Conservation (phyloP, 1,284 basidiomycete species). For the Cryptococcus wingfieldii region DNA sequence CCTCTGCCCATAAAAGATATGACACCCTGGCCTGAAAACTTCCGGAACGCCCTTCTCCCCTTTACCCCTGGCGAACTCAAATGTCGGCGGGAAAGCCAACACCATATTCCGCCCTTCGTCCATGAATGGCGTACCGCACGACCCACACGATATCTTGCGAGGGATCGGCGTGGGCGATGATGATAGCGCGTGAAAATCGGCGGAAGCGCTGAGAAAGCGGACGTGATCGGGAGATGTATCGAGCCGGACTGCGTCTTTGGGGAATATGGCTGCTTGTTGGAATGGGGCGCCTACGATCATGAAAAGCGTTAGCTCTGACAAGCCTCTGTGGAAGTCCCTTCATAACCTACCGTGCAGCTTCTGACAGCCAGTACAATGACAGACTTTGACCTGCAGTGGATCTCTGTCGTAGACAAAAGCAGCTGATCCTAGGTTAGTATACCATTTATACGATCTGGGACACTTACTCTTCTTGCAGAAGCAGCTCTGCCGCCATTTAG, state of each 20-base stretch:
- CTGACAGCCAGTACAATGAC: slow-evolving; percentile 39
- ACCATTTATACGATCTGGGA: neutral
- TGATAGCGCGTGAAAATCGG: slow-evolving; percentile 33
- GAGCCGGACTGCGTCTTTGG: slow-evolving; percentile 28
- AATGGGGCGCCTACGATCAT: slow-evolving; percentile 22
- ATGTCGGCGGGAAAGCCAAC: slow-evolving; percentile 34
- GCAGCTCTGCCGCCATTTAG: slow-evolving; percentile 30
- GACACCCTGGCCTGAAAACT: slow-evolving; percentile 22
- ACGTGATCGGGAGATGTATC: slow-evolving; percentile 26
- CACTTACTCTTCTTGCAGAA: slow-evolving; percentile 35
- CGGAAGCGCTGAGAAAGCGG: slow-evolving; percentile 32
- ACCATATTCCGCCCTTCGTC: slow-evolving; percentile 40
- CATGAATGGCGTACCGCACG: slow-evolving; percentile 32
- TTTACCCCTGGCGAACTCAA: slow-evolving; percentile 24
- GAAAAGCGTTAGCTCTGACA: neutral
- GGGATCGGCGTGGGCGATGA: slow-evolving; percentile 30
- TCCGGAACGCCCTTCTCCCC: slow-evolving; percentile 24
- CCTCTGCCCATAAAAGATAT: slow-evolving; percentile 37
- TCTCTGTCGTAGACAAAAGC: slow-evolving; percentile 27
- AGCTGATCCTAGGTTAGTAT: slow-evolving; percentile 6
- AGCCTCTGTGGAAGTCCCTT: neutral
- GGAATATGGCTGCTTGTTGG: slow-evolving; percentile 32
- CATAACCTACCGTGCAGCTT: slow-evolving; percentile 31
- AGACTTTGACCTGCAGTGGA: slow-evolving; percentile 26
- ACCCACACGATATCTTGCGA: slow-evolving; percentile 32